phyloP scores from a whole-genome alignment of 176 grass and related monocot genomes.

The Alopecurus myosuroides region DNA sequence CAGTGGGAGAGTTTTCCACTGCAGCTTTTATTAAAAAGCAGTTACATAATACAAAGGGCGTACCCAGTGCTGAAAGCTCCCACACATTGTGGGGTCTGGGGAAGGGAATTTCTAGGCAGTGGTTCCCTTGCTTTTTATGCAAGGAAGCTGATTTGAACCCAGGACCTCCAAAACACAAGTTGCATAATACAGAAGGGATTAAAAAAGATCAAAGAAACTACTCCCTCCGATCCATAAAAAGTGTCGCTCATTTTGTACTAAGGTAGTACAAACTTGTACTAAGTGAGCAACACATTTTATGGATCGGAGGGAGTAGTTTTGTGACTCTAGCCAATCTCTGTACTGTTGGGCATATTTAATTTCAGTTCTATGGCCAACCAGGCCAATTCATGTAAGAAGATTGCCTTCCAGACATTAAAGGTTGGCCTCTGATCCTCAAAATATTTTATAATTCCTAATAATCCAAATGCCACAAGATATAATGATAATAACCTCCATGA shows the following conservation, averaged over 20 bases:
- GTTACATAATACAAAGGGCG: not conserved
- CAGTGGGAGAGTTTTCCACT: not conserved
- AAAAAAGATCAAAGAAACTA: not conserved
- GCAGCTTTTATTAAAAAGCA: not conserved
- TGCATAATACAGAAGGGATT: not conserved
- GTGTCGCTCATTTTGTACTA: too few species aligned
- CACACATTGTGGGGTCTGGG: too few species aligned
- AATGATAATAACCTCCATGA: not conserved
- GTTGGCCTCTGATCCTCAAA: not conserved
- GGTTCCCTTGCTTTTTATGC: too few species aligned
- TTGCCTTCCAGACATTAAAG: not conserved
- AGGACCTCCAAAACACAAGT: not conserved
- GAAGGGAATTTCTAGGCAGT: too few species aligned
- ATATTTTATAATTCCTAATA: not conserved
- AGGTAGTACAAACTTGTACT: too few species aligned
- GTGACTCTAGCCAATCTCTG: not conserved
- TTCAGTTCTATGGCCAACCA: not conserved
- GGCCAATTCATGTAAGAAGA: not conserved
- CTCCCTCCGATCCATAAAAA: too few species aligned
- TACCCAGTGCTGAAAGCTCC: too few species aligned
- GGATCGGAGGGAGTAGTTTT: too few species aligned
- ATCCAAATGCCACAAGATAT: not conserved
- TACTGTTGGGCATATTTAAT: not conserved
- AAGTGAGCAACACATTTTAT: too few species aligned
- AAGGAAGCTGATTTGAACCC: too few species aligned